Evolutionary conservation across 192 early-diverging fungal genomes (phyloP).

Genomic region (Entrophospora sp.): DNA sequence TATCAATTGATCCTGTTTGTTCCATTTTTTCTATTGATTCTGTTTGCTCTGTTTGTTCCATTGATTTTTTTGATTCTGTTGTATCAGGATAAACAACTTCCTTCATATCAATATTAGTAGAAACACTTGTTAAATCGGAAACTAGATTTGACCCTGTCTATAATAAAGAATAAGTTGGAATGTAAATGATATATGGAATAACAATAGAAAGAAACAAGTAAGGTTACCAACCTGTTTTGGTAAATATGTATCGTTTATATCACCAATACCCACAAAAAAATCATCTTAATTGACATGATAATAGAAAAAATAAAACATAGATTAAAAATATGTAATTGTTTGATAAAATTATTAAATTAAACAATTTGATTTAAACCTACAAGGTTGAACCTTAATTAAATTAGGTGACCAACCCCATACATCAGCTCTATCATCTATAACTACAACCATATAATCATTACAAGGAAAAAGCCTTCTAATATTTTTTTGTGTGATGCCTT

Average conservation of each 20-base stretch:
- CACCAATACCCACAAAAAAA: constrained; percentile 90
- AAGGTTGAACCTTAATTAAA: constrained; percentile 81
- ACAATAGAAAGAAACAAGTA: not conserved
- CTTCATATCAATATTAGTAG: too few species aligned
- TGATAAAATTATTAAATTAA: not conserved
- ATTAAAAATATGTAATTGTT: not conserved
- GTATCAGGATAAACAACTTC: too few species aligned
- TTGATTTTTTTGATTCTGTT: too few species aligned
- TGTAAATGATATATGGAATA: too few species aligned
- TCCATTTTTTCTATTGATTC: too few species aligned
- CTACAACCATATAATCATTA: constrained; percentile 93
- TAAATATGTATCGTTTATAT: constrained; percentile 80
- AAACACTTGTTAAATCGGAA: too few species aligned
- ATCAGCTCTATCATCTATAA: constrained; percentile 92
- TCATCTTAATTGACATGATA: constrained; percentile 46
- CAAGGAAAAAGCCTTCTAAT: constrained; percentile 85
- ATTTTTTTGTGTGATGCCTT: constrained; percentile 68
- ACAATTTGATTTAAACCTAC: constrained; percentile 39
- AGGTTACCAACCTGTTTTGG: constrained; percentile 32
- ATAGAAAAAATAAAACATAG: not conserved
- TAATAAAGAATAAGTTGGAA: too few species aligned
- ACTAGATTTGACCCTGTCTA: too few species aligned
- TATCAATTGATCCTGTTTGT: too few species aligned
- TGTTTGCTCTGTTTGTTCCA: too few species aligned
- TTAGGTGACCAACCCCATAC: constrained; percentile 91